phyloP scores from a whole-genome alignment of 345 rosid species.

The Eucalyptus marginata region DNA sequence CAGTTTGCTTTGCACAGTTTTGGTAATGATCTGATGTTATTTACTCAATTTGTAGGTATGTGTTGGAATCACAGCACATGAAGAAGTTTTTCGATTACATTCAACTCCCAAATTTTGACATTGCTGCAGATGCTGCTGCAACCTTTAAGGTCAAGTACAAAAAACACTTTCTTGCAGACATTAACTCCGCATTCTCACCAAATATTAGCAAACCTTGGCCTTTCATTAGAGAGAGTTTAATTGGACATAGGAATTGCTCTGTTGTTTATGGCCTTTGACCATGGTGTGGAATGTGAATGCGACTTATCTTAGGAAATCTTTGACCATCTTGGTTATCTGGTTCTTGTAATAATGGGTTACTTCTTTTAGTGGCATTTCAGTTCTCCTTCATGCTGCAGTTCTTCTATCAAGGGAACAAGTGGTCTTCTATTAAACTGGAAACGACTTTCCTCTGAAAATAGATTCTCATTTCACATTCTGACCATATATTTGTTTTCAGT shows the following conservation, averaged over 20 bases:
- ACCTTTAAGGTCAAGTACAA: slow-evolving; percentile 9
- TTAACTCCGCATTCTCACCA: not conserved
- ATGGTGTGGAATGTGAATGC: not conserved
- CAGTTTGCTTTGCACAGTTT: not conserved
- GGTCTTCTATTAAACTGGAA: not conserved
- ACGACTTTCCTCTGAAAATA: not conserved
- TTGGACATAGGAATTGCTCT: not conserved
- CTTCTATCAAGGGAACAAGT: not conserved
- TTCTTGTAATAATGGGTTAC: not conserved
- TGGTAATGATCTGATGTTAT: not conserved
- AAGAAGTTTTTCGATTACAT: slow-evolving; percentile 16
- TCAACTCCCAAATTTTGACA: slow-evolving; percentile 15
- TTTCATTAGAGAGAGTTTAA: not conserved
- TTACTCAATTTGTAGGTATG: not conserved
- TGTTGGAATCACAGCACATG: slow-evolving; percentile 15
- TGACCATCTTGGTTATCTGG: not conserved
- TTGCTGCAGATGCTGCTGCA: slow-evolving; percentile 18
- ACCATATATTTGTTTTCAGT: not conserved
- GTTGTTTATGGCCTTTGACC: not conserved
- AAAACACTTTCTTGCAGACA: not conserved
- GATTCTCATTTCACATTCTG: not conserved
- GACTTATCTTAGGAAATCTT: not conserved
- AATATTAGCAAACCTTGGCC: not conserved
- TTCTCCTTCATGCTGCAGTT: not conserved
- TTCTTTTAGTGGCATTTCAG: not conserved